Percentiles rank a stretch among this genome's conserved stretches.
Conservation (phyloP, 2,329 filamentous ascomycete species). For the Calonectria pteridis region DNA sequence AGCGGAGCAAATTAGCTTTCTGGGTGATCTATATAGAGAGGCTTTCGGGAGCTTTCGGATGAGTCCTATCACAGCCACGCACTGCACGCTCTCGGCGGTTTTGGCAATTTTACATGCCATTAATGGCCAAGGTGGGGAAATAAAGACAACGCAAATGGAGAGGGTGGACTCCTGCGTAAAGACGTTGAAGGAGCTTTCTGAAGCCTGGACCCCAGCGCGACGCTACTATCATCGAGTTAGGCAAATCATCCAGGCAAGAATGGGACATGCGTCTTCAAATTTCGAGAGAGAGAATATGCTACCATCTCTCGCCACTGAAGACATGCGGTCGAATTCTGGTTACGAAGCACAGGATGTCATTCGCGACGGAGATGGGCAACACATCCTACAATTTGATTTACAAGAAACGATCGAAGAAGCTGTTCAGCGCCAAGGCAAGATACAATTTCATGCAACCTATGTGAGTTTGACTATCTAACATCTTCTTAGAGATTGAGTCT, state of each 20-base stretch:
- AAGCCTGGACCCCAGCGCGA: conserved; percentile 2
- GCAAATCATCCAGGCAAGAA: neutral
- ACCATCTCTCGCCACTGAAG: neutral
- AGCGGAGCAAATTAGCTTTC: neutral
- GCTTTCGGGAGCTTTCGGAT: conserved; percentile 13
- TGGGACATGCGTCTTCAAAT: neutral
- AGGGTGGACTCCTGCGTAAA: neutral
- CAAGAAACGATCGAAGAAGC: neutral
- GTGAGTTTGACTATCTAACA: neutral
- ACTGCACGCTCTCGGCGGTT: conserved; percentile 11
- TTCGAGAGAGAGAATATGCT: neutral
- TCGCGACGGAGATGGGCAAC: neutral
- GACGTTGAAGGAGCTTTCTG: conserved; percentile 5
- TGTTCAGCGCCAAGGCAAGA: neutral
- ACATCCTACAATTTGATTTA: neutral
- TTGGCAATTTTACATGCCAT: neutral
- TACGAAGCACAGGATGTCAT: neutral
- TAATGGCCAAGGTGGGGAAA: neutral
- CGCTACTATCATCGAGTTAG: neutral
- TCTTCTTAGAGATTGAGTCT: neutral
- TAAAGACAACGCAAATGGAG: neutral
- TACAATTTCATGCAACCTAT: neutral
- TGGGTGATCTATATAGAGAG: neutral
- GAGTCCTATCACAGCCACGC: conserved; percentile 1
- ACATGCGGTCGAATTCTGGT: neutral